Evolutionary conservation across 2,329 filamentous ascomycete species (phyloP).

Genomic region (Alternaria ethzedia): DNA sequence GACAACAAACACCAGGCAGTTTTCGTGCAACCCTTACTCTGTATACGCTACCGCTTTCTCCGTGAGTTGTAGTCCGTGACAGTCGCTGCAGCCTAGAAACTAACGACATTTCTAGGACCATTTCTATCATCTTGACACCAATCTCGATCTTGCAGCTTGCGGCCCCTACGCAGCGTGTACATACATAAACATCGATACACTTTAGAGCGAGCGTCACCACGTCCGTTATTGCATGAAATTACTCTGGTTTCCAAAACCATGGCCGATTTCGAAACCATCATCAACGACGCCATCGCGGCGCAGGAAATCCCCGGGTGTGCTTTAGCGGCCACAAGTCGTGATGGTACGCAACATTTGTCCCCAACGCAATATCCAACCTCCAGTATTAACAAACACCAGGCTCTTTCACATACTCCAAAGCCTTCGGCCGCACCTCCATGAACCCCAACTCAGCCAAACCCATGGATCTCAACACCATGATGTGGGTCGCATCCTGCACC

Average conservation of each 20-base stretch:
- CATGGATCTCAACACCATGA: slow-evolving; percentile 34
- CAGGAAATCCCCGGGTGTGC: slow-evolving; percentile 36
- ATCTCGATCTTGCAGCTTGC: neutral
- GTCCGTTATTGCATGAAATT: neutral
- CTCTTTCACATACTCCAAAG: slow-evolving; percentile 45
- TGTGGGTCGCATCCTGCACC: slow-evolving; percentile 51
- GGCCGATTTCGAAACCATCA: slow-evolving; percentile 32
- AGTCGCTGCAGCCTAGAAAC: neutral
- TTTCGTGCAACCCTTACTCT: neutral
- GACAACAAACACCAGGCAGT: neutral
- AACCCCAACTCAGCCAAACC: slow-evolving; percentile 25
- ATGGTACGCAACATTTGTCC: slow-evolving; percentile 22
- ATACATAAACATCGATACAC: neutral
- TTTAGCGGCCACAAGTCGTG: slow-evolving; percentile 30
- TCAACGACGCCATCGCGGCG: slow-evolving; percentile 27
- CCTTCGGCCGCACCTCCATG: slow-evolving; percentile 43
- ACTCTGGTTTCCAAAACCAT: slow-evolving; percentile 2
- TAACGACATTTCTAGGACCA: neutral
- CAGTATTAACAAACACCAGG: slow-evolving; percentile 24
- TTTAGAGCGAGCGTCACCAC: accelerated
- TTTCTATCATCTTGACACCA: neutral
- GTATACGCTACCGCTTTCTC: neutral
- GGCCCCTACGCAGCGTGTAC: neutral
- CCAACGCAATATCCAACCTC: too few relatives aligned
- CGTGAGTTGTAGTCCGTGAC: neutral